These are phyloP conservation scores for Aspergillus sp. DNA, from an alignment of 2,329 filamentous ascomycete species.

Conservation along the genomic window DNA sequence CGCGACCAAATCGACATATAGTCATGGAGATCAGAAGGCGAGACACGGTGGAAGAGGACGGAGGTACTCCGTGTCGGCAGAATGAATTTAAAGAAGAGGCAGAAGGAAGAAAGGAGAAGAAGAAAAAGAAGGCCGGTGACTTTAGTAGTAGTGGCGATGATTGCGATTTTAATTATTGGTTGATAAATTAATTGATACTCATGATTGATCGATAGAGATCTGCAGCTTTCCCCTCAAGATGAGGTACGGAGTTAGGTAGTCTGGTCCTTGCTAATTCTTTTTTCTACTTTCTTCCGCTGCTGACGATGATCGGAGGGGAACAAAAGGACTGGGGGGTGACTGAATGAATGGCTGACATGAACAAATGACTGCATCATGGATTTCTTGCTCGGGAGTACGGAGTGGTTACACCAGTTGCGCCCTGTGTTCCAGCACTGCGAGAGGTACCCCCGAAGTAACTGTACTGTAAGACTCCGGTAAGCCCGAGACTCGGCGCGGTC, in stretches of 20 bases:
- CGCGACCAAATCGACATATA: not conserved
- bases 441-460: not conserved
- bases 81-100: conserved; percentile 15
- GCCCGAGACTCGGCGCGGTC: not conserved
- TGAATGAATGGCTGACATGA: not conserved
- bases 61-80: not conserved
- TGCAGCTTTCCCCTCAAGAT: not conserved
- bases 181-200: not conserved
- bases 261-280: not conserved
- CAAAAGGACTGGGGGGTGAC: not conserved
- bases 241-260: not conserved
- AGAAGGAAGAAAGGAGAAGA: conserved; percentile 6
- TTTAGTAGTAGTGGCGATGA: not conserved
- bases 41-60: not conserved
- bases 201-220: not conserved
- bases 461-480: not conserved
- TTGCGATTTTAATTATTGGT: not conserved
- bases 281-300: not conserved
- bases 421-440: not conserved
- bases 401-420: not conserved
- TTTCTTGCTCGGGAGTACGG: not conserved
- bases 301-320: not conserved
- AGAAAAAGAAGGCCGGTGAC: conserved; percentile 4
- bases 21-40: conserved; percentile 6
- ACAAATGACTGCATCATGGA: not conserved